Evolutionary conservation across 768 basidiomycete genomes (phyloP), one percentile per base, ranked within the genome.

Genomic region (Russula dissimulans): DNA sequence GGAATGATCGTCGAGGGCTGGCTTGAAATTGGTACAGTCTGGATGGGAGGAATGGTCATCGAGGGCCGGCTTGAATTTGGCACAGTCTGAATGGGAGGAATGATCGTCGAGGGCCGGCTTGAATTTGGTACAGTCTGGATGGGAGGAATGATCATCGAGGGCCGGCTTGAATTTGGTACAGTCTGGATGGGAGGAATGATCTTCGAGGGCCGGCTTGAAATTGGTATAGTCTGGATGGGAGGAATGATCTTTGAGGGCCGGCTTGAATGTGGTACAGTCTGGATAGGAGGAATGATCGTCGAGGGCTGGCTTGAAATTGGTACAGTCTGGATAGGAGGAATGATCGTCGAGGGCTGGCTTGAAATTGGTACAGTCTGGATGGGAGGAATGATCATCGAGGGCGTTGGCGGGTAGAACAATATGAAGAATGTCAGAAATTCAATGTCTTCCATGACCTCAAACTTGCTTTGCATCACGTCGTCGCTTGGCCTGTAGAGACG

Each of bases 361-460:
- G 42, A 5, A 2, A 26, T 41, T 29, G 54, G n/a, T 32, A 32
- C 1, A 10, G 34, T n/a, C 10, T 14, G 39, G 2, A 48, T 11
- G 15, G 41, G 34, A 32, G 34, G 47, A 3, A 44, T 38, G 3
- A n/a, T 39, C 2, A 26, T 49, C 12, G 18, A 3, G 39, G 59
- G 34, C 6, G 18, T 14, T 8, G 60, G 49, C 11, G 60, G 54
- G n/a, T 45, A 29, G 41, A 61, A 61, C 29, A 39, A 41, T 48
- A 61, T 38, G 15, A 61, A 14, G 36, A 61, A 51, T 17, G 54
- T 61, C 36, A 56, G 42, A 61, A 51, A 56, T 34, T 47, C 36
- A 4, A 36, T 10, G 43, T 34, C 49, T 9, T 32, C 43, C 22
- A 11, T n/a, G 4, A 38, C 10, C 14, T 52, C 38, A 38, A 61